Base-by-base conservation (phyloP, 2,329 filamentous ascomycete species). In the Pseudocercospora fijiensis region DNA sequence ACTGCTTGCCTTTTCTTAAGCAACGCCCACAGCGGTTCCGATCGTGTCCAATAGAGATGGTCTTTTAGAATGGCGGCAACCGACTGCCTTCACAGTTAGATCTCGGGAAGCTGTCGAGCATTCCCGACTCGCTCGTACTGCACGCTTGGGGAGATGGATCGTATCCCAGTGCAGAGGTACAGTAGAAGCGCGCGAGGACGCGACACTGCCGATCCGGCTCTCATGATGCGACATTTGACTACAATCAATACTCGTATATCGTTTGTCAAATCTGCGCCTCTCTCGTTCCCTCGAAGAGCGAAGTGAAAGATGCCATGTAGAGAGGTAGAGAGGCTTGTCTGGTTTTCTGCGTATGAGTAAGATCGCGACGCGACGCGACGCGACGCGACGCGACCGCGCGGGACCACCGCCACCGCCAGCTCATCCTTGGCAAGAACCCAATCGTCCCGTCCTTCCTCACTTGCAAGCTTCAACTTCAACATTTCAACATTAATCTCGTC, bases 191-290 rank as follows among this genome's bases (percentile, higher is more conserved):
- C 55, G 55, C n/a, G 55, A 27, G 22, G 55, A 43, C 20, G 33
- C 55, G 55, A 57, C 16, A 41, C 55, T 57, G 24, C 49, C 49
- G 18, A 53, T 53, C 26, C 49, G 49, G 49, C 49, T 53, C 10
- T 26, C 26, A 11, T 28, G 26, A 53, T 10, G 49, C 11, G 22
- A 13, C 49, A 53, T 53, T 13, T 41, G 18, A n/a, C n/a, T n/a
- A 41, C 37, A 41, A 41, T 41, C 37, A 41, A 41, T 41, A 41
- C 37, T 18, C 3, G 8, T 41, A 41, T 41, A 41, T 18, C 5
- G 8, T 41, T 41, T 41, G 16, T 41, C 47, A 58, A 30, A 16
- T 41, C 5, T 18, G 16, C 37, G 37, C 9, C 16, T 41, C 37
- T 6, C 37, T 41, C 4, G 4, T 18, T 5, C 18, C 3, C 5